Evolutionary conservation across 2,329 filamentous ascomycete genomes (phyloP).

Genomic region (Xylaria sp.): DNA sequence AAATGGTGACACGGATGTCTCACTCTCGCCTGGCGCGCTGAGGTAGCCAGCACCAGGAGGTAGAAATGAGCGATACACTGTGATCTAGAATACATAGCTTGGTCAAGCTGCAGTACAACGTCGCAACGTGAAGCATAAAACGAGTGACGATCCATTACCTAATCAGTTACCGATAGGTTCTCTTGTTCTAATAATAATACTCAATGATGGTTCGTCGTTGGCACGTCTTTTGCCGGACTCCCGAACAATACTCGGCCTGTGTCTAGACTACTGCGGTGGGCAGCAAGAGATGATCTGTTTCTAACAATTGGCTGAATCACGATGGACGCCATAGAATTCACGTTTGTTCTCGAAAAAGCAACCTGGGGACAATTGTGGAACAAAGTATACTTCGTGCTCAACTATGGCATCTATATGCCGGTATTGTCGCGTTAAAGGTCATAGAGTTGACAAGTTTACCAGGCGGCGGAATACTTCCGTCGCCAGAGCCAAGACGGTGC

Average conservation of each 20-base stretch:
- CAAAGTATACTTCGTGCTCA: not conserved
- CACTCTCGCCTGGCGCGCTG: not conserved
- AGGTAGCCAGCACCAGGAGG: not conserved
- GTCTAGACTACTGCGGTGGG: not conserved
- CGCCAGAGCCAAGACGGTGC: constrained; percentile 32
- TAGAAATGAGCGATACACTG: not conserved
- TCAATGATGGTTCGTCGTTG: not conserved
- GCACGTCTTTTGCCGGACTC: not conserved
- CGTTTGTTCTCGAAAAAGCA: constrained; percentile 1
- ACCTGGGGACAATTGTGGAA: constrained; percentile 11
- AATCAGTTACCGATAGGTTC: constrained; percentile 7
- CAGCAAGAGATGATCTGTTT: not conserved
- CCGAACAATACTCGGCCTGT: not conserved
- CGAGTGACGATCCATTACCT: constrained; percentile 28
- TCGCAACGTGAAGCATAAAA: constrained; percentile 9
- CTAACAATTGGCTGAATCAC: not conserved
- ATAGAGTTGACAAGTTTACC: constrained; percentile 19
- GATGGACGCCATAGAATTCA: not conserved
- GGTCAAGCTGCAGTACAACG: constrained; percentile 17
- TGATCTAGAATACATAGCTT: not conserved
- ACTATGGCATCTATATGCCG: not conserved
- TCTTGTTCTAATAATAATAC: not conserved
- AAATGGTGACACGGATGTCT: not conserved
- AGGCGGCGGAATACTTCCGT: constrained; percentile 33
- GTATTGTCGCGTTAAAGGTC: not conserved